Evolutionary conservation across 2,329 filamentous ascomycete species (phyloP), one percentile per base, ranked within the genome.

Genomic region (Ophiostoma triangulosporum): DNA sequence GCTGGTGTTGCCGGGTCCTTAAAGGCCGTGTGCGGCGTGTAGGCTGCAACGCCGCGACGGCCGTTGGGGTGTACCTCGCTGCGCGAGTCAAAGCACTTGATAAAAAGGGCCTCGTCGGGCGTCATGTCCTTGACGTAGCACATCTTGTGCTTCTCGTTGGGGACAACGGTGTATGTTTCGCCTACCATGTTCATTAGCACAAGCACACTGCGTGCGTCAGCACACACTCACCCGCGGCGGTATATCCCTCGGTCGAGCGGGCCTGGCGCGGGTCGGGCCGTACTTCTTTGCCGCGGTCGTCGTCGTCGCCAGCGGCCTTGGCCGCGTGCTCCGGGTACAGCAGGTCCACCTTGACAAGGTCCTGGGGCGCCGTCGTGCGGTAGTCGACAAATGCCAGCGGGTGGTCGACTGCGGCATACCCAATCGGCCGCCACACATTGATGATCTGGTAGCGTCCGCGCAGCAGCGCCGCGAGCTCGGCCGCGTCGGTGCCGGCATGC

Each of bases 371-470:
- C 0, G 79, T 83, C 1, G 71, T 74, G 24, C 78, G 74, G 75
- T 79, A 83, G 62, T 85, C 81, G 8, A 84, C 69, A 1, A 86
- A 75, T 0, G 79, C 81, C 3, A 86, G 69, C 15, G 83, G 83
- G 58, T 75, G 76, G 61, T 85, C 81, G 0, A 71, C 71, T 3
- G 81, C 80, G 0, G 78, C 67, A 61, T 83, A 73, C 29, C 74
- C 72, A 58, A 86, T 83, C 0, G 83, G 82, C 35, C 83, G 73
- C 83, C 83, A 86, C 15, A 86, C 81, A 57, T 86, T 86, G 64
- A 86, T 79, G 61, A 85, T 78, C 62, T 84, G 80, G 61, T 77
- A 83, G 5, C 83, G 72, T 7, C 73, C 72, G 54, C 72, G 70
- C 3, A 84, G 59, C 9, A 84, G 66, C 52, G 72, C 70, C 27